A percentile compares a stretch with the other conserved stretches of the same genome.
Evolutionary conservation across 495 filamentous ascomycete species (phyloP).

Genomic region (Aspergillus bridgeri): DNA sequence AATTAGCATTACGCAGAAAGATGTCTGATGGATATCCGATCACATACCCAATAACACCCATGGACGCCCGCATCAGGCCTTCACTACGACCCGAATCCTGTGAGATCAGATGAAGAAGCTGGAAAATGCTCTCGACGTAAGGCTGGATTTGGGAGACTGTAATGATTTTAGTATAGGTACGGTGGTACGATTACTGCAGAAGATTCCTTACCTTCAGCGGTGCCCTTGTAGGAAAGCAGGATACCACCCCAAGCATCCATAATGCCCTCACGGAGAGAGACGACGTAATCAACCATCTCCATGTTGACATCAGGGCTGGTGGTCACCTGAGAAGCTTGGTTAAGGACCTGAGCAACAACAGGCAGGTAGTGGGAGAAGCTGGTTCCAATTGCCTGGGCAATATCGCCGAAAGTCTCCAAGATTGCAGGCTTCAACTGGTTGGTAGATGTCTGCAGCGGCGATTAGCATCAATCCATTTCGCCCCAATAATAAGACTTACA

Average conservation of each 20-base stretch:
- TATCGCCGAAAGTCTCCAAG: constrained; percentile 95
- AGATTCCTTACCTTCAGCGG: constrained; percentile 41
- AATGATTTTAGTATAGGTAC: constrained; percentile 20
- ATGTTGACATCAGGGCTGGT: constrained; percentile 66
- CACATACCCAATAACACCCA: constrained; percentile 93
- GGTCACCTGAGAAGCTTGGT: constrained; percentile 83
- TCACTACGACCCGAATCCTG: constrained; percentile 84
- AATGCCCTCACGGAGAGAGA: constrained; percentile 91
- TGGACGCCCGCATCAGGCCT: constrained; percentile 81
- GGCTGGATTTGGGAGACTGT: constrained; percentile 66
- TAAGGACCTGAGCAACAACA: constrained; percentile 87
- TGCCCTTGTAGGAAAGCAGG: constrained; percentile 83
- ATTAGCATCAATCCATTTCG: constrained; percentile 47
- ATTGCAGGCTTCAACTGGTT: constrained; percentile 99
- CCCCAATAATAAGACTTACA: constrained; percentile 50
- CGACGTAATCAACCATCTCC: constrained; percentile 93
- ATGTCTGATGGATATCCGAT: not conserved
- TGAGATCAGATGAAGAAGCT: constrained; percentile 76
- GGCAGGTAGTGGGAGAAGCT: constrained; percentile 89
- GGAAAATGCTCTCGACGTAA: constrained; percentile 84
- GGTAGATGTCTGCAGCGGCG: constrained; percentile 50
- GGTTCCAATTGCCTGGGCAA: constrained; percentile 90
- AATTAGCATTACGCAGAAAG: constrained; percentile 24
- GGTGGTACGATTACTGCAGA: not conserved
- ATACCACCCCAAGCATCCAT: constrained; percentile 99